Conservation (phyloP, 2,329 filamentous ascomycete genomes). For the Penicillium brasilianum region DNA sequence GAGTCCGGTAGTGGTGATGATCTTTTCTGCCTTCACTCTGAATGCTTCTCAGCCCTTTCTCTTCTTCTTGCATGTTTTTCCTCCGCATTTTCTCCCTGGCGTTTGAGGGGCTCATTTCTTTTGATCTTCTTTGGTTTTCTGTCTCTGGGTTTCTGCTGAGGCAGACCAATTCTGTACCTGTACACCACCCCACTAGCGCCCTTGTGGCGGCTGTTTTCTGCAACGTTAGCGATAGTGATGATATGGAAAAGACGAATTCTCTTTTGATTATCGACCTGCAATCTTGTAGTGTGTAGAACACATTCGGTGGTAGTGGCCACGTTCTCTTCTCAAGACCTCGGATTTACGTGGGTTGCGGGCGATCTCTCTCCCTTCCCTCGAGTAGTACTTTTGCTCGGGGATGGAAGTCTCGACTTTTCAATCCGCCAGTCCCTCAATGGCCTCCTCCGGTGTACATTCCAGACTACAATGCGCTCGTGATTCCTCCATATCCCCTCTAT, state of each 20-base stretch:
- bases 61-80: conserved; percentile 8
- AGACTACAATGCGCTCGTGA: background rate
- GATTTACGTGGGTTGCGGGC: background rate
- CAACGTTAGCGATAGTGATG: conserved; percentile 27
- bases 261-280: conserved; percentile 1
- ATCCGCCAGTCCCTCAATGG: background rate
- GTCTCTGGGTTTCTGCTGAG: conserved; percentile 1
- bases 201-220: conserved; percentile 18
- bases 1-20: conserved; percentile 23
- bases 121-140: conserved; percentile 7
- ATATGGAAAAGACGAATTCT: conserved; percentile 21
- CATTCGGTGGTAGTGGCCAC: background rate
- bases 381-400: background rate
- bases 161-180: conserved; percentile 29
- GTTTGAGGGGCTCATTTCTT: conserved; percentile 22
- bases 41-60: background rate
- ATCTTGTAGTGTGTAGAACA: background rate
- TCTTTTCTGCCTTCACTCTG: background rate
- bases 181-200: conserved; percentile 20
- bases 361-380: background rate
- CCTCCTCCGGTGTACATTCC: background rate
- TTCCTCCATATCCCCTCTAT: background rate
- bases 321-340: background rate
- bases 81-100: conserved; percentile 30
- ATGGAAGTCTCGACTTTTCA: background rate